Evolutionary conservation across 352 stramenopile genomes (phyloP).

Genomic region (Phytophthora sp.): DNA sequence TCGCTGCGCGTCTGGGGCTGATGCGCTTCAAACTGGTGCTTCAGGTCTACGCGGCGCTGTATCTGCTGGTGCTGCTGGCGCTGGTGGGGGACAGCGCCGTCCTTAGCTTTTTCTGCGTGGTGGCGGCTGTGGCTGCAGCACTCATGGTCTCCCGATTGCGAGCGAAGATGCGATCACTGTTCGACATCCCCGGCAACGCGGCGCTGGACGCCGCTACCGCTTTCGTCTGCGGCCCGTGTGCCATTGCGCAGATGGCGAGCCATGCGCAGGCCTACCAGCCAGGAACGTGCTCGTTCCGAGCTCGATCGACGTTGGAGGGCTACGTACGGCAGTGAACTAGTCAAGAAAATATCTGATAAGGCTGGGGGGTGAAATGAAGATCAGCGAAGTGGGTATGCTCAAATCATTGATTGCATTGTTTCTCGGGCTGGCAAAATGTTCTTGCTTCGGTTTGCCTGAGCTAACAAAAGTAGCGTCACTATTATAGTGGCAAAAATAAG

Average conservation of each 20-base stretch:
- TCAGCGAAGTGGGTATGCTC: too few species aligned
- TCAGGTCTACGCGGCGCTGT: conserved; percentile 34
- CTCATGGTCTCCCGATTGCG: conserved; percentile 31
- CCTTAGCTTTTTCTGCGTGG: conserved; percentile 26
- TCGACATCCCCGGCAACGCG: conserved; percentile 46
- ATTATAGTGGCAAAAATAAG: too few species aligned
- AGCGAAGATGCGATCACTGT: conserved; percentile 47
- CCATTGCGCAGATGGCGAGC: conserved; percentile 53
- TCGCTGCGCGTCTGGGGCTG: conserved; percentile 41
- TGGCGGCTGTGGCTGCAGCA: conserved; percentile 17
- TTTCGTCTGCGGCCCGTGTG: conserved; percentile 46
- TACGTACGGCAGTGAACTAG: conserved; percentile 37
- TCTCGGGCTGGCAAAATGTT: too few species aligned
- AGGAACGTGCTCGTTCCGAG: conserved; percentile 38
- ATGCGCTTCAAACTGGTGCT: conserved; percentile 53
- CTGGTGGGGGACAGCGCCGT: conserved; percentile 15
- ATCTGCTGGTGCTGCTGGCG: conserved; percentile 42
- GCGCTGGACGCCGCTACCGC: conserved; percentile 37
- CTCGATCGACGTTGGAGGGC: conserved; percentile 43
- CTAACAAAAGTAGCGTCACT: too few species aligned
- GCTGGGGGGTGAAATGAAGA: too few species aligned
- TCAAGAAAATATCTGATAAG: too few species aligned
- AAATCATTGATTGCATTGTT: too few species aligned
- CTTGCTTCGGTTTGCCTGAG: too few species aligned
- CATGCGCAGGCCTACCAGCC: conserved; percentile 48